Conservation (phyloP, 2,329 filamentous ascomycete species). For the Fusarium neocosmosporiellum region DNA sequence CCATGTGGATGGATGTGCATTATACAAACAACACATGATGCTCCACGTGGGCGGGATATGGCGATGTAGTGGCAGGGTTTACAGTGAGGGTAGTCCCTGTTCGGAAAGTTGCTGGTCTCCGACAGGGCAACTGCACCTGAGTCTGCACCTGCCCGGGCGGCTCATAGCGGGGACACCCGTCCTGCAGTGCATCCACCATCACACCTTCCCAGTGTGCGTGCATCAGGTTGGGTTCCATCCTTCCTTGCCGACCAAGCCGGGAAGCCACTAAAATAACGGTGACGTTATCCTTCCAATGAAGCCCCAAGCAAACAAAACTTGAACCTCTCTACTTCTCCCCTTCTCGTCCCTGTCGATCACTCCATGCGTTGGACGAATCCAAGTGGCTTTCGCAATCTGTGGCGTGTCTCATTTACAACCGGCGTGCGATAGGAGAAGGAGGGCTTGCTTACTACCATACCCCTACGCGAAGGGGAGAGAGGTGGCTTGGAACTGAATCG, state of each 20-base stretch:
- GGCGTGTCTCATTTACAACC: neutral
- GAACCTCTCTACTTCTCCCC: neutral
- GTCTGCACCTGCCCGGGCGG: neutral
- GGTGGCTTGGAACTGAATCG: neutral
- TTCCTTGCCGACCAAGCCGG: neutral
- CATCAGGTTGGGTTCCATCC: neutral
- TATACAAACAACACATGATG: conserved; percentile 1
- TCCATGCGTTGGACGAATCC: neutral
- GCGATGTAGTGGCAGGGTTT: conserved; percentile 7
- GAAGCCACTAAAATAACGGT: neutral
- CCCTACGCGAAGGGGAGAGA: neutral
- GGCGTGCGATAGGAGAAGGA: neutral
- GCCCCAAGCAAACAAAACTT: neutral
- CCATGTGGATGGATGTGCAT: neutral
- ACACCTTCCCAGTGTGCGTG: neutral
- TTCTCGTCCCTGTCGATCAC: conserved; percentile 1
- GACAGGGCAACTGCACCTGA: neutral
- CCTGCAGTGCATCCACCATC: neutral
- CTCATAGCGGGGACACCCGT: neutral
- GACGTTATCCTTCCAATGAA: conserved; percentile 1
- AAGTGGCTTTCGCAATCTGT: neutral
- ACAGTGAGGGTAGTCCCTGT: neutral
- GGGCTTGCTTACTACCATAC: neutral
- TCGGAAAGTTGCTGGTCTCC: neutral
- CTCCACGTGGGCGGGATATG: conserved; percentile 4